phyloP scores from a whole-genome alignment of 2,329 filamentous ascomycete genomes.

The Alternaria angustiovoidea region DNA sequence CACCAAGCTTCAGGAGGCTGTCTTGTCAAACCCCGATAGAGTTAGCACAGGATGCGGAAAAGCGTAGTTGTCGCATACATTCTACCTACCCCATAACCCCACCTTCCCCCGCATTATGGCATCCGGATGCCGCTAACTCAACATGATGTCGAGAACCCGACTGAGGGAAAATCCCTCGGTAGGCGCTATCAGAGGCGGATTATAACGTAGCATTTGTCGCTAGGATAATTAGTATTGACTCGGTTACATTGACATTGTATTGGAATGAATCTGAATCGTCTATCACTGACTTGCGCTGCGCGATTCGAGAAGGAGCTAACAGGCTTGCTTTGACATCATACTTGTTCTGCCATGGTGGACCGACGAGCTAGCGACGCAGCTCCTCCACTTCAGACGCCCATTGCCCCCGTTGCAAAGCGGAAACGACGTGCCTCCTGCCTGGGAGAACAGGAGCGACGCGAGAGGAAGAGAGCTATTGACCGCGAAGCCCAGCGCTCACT shows the following conservation, averaged over 20 bases:
- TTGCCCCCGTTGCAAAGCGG: slow-evolving; percentile 42
- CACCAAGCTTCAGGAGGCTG: neutral
- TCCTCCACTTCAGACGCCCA: slow-evolving; percentile 25
- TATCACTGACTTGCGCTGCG: slow-evolving; percentile 15
- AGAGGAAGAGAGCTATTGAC: slow-evolving; percentile 48
- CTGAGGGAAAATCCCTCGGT: slow-evolving; percentile 14
- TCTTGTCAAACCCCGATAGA: slow-evolving; percentile 8
- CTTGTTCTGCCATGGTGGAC: slow-evolving; percentile 1
- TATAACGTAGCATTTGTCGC: neutral
- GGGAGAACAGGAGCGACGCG: slow-evolving; percentile 46
- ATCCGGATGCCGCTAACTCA: slow-evolving; percentile 11
- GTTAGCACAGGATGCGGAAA: slow-evolving; percentile 12
- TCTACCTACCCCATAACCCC: slow-evolving; percentile 24
- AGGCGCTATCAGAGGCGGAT: slow-evolving; percentile 6
- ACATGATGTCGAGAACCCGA: neutral
- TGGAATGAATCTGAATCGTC: neutral
- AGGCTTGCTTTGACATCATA: slow-evolving; percentile 14
- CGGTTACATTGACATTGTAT: slow-evolving; percentile 17
- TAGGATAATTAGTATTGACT: slow-evolving; percentile 12
- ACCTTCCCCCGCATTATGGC: slow-evolving; percentile 37
- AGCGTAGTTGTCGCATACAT: neutral
- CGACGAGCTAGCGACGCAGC: slow-evolving; percentile 37
- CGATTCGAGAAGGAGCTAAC: slow-evolving; percentile 18
- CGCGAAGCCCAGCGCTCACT: slow-evolving; percentile 48
- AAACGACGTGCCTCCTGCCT: slow-evolving; percentile 46